phyloP scores from a whole-genome alignment of 805 yeast genomes.

The Candida fluviatilis region DNA sequence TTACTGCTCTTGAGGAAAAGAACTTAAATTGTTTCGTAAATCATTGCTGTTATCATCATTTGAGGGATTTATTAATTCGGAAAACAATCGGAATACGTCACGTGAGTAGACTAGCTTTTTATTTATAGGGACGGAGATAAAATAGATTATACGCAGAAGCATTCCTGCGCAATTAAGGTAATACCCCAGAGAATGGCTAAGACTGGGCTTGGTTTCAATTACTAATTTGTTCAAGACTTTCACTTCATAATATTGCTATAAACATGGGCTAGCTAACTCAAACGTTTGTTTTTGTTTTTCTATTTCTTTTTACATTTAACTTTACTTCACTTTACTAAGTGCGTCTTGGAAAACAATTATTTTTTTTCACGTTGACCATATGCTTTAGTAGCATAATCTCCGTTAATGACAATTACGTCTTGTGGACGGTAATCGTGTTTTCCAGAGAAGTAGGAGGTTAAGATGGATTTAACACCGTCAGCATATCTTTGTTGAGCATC shows the following conservation, averaged over 20 bases:
- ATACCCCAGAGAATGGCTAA: no score
- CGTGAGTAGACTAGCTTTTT: neutral
- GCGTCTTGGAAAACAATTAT: no score
- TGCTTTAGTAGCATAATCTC: conserved; percentile 69
- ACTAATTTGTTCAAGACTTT: no score
- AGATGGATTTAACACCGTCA: conserved; percentile 61
- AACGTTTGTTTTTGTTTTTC: no score
- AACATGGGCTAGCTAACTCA: no score
- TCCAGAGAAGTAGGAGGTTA: conserved; percentile 57
- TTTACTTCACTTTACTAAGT: no score
- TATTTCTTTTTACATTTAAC: no score
- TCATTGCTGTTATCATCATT: no score
- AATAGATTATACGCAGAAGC: neutral
- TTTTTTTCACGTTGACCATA: conserved; percentile 44
- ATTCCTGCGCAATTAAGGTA: no score
- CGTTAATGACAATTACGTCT: conserved; percentile 67
- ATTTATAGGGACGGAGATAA: neutral
- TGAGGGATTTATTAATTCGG: neutral
- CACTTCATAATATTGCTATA: no score
- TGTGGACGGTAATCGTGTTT: conserved; percentile 67
- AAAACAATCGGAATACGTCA: neutral
- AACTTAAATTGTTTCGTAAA: no score
- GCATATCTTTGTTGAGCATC: conserved; percentile 80
- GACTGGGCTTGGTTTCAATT: no score
- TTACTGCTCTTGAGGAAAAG: neutral